A percentile compares a stretch with the other conserved stretches of the same genome.
Evolutionary conservation across 345 rosid genomes (phyloP).

Genomic region (Heritiera littoralis): DNA sequence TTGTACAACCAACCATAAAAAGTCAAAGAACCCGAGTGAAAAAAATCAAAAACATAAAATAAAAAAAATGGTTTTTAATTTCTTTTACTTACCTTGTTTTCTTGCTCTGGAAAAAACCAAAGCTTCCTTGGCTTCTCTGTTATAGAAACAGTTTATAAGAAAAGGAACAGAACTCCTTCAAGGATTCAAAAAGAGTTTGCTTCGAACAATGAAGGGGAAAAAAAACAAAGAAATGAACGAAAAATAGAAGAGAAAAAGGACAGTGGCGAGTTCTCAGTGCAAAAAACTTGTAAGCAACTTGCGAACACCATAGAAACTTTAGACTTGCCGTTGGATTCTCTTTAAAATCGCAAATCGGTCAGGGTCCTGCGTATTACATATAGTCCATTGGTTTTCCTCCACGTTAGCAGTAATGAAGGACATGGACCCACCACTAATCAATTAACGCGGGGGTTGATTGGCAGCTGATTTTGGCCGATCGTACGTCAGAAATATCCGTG

Average conservation of each 20-base stretch:
- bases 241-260: neutral
- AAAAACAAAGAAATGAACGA: neutral
- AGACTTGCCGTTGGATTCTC: neutral
- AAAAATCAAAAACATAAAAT: neutral
- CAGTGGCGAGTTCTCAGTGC: neutral
- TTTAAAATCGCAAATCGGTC: neutral
- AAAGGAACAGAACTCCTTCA: neutral
- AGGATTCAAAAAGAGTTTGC: neutral
- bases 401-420: neutral
- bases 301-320: neutral
- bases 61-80: neutral
- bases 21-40: neutral
- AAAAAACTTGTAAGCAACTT: slow-evolving; percentile 12
- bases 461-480: too few species aligned
- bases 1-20: neutral
- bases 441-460: neutral
- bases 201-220: neutral
- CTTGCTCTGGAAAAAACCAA: neutral
- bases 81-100: neutral
- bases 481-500: too few species aligned
- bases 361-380: neutral
- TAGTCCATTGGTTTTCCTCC: neutral
- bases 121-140: neutral
- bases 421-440: neutral
- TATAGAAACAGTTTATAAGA: neutral